phyloP scores from a whole-genome alignment of 441 rosid species.

The Eutrema salsugineum region DNA sequence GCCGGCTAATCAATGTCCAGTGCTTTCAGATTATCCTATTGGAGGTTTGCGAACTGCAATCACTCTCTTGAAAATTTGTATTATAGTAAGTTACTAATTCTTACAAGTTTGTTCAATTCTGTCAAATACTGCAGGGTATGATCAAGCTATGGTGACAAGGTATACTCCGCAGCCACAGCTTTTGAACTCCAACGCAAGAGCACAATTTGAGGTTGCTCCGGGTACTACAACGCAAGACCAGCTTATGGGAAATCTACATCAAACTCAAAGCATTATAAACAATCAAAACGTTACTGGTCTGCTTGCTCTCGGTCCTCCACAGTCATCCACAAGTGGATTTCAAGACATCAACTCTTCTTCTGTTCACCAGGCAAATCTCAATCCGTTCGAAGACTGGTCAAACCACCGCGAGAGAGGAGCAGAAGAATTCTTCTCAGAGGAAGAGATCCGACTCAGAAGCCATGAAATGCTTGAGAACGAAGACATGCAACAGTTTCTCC shows the following conservation, averaged over 20 bases:
- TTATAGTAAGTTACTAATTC: neutral
- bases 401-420: constrained; percentile 66
- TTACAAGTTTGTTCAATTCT: constrained; percentile 1
- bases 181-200: constrained; percentile 48
- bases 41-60: constrained; percentile 49
- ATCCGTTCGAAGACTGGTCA: constrained; percentile 88
- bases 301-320: constrained; percentile 81
- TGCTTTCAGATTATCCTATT: constrained; percentile 46
- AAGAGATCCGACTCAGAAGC: constrained; percentile 85
- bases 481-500: constrained; percentile 93
- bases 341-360: constrained; percentile 51
- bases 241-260: constrained; percentile 48
- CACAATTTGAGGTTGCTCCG: constrained; percentile 36
- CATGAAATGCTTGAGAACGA: constrained; percentile 97
- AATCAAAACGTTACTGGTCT: constrained; percentile 48
- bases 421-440: constrained; percentile 82
- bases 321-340: constrained; percentile 50
- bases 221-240: constrained; percentile 43
- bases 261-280: constrained; percentile 37
- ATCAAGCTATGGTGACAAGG: constrained; percentile 45
- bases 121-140: constrained; percentile 45
- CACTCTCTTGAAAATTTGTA: neutral
- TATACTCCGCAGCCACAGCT: constrained; percentile 58
- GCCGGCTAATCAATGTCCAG: constrained; percentile 52
- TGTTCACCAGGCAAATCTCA: constrained; percentile 44